Evolutionary conservation across 257 asterid species (phyloP), one percentile per base, ranked within the genome.

Genomic region (Scutellaria baicalensis): DNA sequence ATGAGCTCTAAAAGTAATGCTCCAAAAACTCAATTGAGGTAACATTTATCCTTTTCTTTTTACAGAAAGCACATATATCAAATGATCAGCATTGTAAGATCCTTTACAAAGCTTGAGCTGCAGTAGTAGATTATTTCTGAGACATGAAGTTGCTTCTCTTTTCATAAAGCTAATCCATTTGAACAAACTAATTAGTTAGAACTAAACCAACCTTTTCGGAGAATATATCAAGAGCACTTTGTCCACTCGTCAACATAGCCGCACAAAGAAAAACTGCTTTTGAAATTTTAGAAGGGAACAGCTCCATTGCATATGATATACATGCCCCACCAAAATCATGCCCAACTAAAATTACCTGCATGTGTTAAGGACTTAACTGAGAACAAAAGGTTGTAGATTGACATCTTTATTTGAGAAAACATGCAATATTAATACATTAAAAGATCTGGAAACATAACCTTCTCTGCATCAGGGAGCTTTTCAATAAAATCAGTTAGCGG

Each of bases 311-410:
- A 78, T 84, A 87, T 51, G 99, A 87, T 80, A 92, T 78, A 75
- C 99, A 92, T 17, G 97, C 88, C 74, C 99, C 99, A 31, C 98
- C 99, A 76, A 94, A 92, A 85, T 94, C 99, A 78, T 94, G 99
- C 39, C 97, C 99, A 20, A 87, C 98, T 78, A 94, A 81, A 78
- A 92, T 88, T 55, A 94, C 97, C 99, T 94, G 93, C 86, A 75
- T 21, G 23, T 10, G 62, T 49, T 57, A 66, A 76, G 47, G 17
- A 75, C 65, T 64, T 21, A 16, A 49, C 43, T 66, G 44, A 73
- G 77, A 66, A 56, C 18, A 77, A 18, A 17, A 52, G 6, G 54
- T 36, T 9, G 6, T 21, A 11, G 38, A 8, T 33, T 39, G 50
- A 69, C 6, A 16, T 39, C 31, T 9, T 51, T 44, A 59, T 27